Evolutionary conservation across 148 eudicot genomes (phyloP).

Genomic region (Rhododendron vialii): DNA sequence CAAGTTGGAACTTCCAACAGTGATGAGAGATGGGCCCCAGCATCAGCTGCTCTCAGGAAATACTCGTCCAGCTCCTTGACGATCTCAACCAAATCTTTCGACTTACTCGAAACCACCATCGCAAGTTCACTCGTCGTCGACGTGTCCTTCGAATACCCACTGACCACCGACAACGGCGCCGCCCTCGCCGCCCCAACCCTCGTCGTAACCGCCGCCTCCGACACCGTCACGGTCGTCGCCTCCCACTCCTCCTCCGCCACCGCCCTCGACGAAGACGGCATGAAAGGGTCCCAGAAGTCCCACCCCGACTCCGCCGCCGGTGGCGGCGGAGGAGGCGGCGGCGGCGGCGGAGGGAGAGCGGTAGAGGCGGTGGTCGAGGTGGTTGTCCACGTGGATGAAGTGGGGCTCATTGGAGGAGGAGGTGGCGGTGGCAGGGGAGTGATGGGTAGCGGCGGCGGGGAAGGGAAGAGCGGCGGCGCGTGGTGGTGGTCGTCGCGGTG

Average conservation of each 20-base stretch:
- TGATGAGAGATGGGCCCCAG: constrained; percentile 50
- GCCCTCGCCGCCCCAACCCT: constrained; percentile 34
- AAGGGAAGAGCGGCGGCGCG: constrained; percentile 29
- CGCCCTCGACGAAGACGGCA: constrained; percentile 40
- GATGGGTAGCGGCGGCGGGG: constrained; percentile 34
- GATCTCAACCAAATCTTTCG: constrained; percentile 82
- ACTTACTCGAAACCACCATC: constrained; percentile 56
- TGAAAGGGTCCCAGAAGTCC: constrained; percentile 96
- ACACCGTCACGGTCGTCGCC: constrained; percentile 23
- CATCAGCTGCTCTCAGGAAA: constrained; percentile 74
- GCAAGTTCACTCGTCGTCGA: constrained; percentile 39
- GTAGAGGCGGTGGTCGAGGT: constrained; percentile 25
- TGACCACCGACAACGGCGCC: constrained; percentile 42
- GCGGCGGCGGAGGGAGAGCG: constrained; percentile 44
- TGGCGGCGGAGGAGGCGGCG: constrained; percentile 35
- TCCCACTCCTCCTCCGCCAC: constrained; percentile 67
- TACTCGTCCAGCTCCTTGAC: constrained; percentile 83
- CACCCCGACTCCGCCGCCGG: constrained; percentile 44
- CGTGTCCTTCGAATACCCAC: constrained; percentile 41
- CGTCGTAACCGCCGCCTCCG: constrained; percentile 28
- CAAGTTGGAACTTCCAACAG: constrained; percentile 53
- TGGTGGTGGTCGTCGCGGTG: constrained; percentile 15
- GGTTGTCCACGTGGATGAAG: constrained; percentile 30
- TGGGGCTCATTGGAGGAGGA: constrained; percentile 49
- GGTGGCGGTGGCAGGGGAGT: constrained; percentile 36